phyloP scores from a whole-genome alignment of 495 filamentous ascomycete genomes.

The Talaromyces proteolyticus region DNA sequence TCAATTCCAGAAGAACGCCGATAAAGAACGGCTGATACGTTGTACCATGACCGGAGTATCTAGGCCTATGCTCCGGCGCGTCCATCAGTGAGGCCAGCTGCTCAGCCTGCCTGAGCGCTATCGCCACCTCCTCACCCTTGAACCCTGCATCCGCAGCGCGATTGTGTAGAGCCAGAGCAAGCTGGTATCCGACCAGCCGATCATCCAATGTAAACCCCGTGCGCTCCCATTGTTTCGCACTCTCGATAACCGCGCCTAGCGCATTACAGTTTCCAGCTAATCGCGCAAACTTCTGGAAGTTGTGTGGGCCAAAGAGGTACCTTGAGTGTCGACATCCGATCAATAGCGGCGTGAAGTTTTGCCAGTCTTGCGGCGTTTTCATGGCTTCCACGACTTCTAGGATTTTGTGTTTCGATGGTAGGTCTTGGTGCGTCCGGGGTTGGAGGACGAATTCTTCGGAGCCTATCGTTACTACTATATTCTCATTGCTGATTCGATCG shows the following conservation, averaged over 20 bases:
- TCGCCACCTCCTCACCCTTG: constrained; percentile 24
- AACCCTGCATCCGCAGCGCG: constrained; percentile 38
- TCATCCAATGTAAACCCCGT: constrained; percentile 47
- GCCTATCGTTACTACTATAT: constrained; percentile 52
- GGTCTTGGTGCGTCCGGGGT: constrained; percentile 32
- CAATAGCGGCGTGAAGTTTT: constrained; percentile 53
- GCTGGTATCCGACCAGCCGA: constrained; percentile 28
- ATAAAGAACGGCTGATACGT: constrained; percentile 33
- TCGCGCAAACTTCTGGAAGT: constrained; percentile 36
- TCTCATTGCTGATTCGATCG: constrained; percentile 48
- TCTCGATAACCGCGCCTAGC: constrained; percentile 46
- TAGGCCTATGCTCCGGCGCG: constrained; percentile 28
- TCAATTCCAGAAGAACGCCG: constrained; percentile 38
- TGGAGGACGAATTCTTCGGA: constrained; percentile 50
- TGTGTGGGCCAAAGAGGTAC: constrained; percentile 17
- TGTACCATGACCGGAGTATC: constrained; percentile 20
- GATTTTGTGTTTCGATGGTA: constrained; percentile 31
- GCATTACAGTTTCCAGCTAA: constrained; percentile 28
- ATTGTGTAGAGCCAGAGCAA: constrained; percentile 47
- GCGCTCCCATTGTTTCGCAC: constrained; percentile 32
- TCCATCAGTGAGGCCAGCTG: constrained; percentile 48
- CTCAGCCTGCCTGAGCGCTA: constrained; percentile 37
- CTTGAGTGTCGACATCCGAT: constrained; percentile 45
- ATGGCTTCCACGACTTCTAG: constrained; percentile 36
- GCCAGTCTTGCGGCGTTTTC: constrained; percentile 50